Percentiles rank a stretch among this genome's conserved stretches.
Conservation (phyloP, 768 basidiomycete species). For the Daedaleopsis sinensis region DNA sequence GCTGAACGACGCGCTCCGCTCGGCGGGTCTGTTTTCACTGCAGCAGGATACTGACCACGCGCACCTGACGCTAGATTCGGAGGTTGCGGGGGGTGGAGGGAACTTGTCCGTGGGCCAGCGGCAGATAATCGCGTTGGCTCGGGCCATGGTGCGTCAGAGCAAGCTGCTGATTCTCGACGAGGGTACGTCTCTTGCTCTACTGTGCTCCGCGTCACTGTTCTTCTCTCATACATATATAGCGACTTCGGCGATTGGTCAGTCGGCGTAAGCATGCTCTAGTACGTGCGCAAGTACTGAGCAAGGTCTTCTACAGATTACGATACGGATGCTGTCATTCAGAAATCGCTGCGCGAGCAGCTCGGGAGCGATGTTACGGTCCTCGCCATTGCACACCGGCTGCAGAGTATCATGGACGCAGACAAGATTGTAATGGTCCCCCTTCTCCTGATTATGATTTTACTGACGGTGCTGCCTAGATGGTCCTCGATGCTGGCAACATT, state of each 20-base stretch:
- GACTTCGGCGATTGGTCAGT: conserved; percentile 47
- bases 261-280: background rate
- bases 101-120: conserved; percentile 59
- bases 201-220: too few relatives aligned
- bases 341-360: conserved; percentile 51
- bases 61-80: conserved; percentile 47
- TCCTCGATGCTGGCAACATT: conserved; percentile 44
- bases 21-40: conserved; percentile 48
- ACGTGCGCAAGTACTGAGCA: background rate
- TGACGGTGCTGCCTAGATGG: conserved; percentile 35
- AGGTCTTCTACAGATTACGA: conserved; percentile 44
- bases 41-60: conserved; percentile 41
- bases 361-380: conserved; percentile 50
- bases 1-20: conserved; percentile 52
- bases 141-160: conserved; percentile 59
- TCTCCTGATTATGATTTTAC: background rate
- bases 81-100: conserved; percentile 46
- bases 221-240: too few relatives aligned
- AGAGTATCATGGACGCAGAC: conserved; percentile 65
- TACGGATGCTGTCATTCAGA: conserved; percentile 61
- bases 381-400: conserved; percentile 60
- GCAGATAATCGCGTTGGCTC: conserved; percentile 60
- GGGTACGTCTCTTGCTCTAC: conserved; percentile 23
- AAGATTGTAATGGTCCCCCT: conserved; percentile 44
- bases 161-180: conserved; percentile 64